Evolutionary conservation across 768 basidiomycete genomes (phyloP).

Genomic region (Russula abietina): DNA sequence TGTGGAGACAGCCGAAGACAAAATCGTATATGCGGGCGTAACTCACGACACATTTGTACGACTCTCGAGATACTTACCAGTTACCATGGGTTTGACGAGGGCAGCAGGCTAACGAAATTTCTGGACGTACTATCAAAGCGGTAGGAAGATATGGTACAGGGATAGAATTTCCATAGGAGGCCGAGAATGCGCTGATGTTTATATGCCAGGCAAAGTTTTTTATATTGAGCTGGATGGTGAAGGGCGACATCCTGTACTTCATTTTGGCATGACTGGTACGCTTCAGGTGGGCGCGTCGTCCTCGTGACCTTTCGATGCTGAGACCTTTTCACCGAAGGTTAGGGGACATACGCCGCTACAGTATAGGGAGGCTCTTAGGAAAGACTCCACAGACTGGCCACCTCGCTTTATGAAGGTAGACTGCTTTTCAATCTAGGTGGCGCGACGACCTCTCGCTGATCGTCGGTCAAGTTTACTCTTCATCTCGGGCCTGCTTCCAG

Average conservation of each 20-base stretch:
- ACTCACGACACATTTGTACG: constrained; percentile 59
- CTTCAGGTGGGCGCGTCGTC: constrained; percentile 43
- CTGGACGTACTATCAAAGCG: constrained; percentile 41
- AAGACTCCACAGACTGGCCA: constrained; percentile 49
- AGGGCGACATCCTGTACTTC: constrained; percentile 61
- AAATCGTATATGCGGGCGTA: constrained; percentile 55
- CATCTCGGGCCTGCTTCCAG: constrained; percentile 37
- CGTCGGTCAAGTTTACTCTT: constrained; percentile 49
- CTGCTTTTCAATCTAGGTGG: neutral
- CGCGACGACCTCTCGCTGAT: neutral
- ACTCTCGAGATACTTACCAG: constrained; percentile 8
- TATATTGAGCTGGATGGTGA: constrained; percentile 58
- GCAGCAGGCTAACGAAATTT: constrained; percentile 49
- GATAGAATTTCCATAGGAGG: neutral
- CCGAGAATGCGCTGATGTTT: neutral
- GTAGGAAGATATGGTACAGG: constrained; percentile 50
- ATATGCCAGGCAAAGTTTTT: constrained; percentile 51
- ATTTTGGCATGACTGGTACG: constrained; percentile 88
- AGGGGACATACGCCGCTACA: constrained; percentile 44
- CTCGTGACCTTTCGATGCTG: neutral
- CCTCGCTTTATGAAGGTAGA: constrained; percentile 60
- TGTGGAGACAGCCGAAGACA: constrained; percentile 56
- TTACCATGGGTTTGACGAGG: constrained; percentile 1
- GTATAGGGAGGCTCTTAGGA: constrained; percentile 44
- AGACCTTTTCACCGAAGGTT: constrained; percentile 33